Percentiles rank a stretch among this genome's conserved stretches.
phyloP scores from a whole-genome alignment of 345 rosid species.

The Cardiospermum halicacabum region DNA sequence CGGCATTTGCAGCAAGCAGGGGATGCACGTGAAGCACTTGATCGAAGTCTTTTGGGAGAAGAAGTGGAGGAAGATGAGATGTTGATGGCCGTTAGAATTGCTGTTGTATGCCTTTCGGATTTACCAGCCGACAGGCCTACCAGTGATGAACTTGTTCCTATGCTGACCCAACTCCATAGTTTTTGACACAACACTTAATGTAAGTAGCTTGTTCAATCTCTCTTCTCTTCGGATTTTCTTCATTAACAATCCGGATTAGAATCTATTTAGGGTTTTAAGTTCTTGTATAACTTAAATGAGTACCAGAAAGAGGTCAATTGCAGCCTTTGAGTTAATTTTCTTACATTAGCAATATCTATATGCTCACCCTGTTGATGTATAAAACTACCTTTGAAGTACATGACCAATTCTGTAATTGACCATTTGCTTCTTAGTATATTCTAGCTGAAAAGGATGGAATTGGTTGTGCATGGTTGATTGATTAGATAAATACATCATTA shows the following conservation, averaged over 20 bases:
- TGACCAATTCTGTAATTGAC: constrained; percentile 6
- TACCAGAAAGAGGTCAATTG: background rate
- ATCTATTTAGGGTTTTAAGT: background rate
- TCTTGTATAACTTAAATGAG: background rate
- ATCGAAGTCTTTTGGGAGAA: constrained; percentile 77
- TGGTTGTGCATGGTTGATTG: no score
- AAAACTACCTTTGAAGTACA: background rate
- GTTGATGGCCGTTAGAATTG: constrained; percentile 92
- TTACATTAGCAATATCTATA: background rate
- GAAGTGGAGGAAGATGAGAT: constrained; percentile 97
- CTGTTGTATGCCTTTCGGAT: constrained; percentile 83
- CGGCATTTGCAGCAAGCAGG: constrained; percentile 82
- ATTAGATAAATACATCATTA: constrained; percentile 19
- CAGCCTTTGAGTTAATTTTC: background rate
- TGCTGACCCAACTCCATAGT: constrained; percentile 93
- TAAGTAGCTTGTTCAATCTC: constrained; percentile 19
- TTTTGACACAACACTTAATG: constrained; percentile 38
- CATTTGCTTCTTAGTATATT: constrained; percentile 8
- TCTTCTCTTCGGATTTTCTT: constrained; percentile 3
- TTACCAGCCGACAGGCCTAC: constrained; percentile 87
- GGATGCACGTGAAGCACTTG: constrained; percentile 78
- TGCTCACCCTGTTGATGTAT: background rate
- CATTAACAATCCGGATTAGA: constrained; percentile 3
- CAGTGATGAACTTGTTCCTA: constrained; percentile 85
- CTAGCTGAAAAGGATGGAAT: constrained; percentile 5